Percentiles rank a stretch among this genome's conserved stretches.
Conservation (phyloP, 306 rosid species). For the Pterocarpus santalinus region DNA sequence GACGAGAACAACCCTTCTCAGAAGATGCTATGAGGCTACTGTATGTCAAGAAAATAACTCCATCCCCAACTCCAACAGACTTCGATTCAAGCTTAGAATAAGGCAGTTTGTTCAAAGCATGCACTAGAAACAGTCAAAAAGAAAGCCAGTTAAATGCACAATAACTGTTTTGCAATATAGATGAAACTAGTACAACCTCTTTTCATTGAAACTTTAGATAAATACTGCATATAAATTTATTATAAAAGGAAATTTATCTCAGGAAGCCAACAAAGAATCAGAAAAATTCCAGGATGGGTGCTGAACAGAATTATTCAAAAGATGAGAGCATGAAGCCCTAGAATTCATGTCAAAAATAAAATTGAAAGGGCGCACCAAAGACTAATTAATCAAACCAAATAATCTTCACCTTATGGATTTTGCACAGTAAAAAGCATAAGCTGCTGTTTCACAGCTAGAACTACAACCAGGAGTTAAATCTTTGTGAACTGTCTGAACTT, state of each 20-base stretch:
- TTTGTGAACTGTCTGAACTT: background rate
- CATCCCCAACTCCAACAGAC: constrained; percentile 89
- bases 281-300: background rate
- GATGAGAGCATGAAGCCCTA: background rate
- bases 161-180: constrained; percentile 19
- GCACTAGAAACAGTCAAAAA: constrained; percentile 68
- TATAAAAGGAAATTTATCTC: constrained; percentile 13
- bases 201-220: constrained; percentile 19
- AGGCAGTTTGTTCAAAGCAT: constrained; percentile 97
- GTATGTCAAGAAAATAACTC: constrained; percentile 93
- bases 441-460: background rate
- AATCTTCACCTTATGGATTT: background rate
- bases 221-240: constrained; percentile 16
- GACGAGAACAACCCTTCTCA: constrained; percentile 91
- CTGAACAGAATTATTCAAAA: background rate
- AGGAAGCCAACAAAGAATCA: constrained; percentile 26
- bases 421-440: background rate
- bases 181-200: constrained; percentile 27
- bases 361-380: background rate
- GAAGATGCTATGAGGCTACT: constrained; percentile 98
- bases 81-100: constrained; percentile 98
- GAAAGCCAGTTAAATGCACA: constrained; percentile 38
- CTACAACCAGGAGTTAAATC: background rate
- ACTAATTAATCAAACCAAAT: background rate
- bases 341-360: background rate